Conservation (phyloP, 2,329 filamentous ascomycete species). For the Epichloe sibirici region DNA sequence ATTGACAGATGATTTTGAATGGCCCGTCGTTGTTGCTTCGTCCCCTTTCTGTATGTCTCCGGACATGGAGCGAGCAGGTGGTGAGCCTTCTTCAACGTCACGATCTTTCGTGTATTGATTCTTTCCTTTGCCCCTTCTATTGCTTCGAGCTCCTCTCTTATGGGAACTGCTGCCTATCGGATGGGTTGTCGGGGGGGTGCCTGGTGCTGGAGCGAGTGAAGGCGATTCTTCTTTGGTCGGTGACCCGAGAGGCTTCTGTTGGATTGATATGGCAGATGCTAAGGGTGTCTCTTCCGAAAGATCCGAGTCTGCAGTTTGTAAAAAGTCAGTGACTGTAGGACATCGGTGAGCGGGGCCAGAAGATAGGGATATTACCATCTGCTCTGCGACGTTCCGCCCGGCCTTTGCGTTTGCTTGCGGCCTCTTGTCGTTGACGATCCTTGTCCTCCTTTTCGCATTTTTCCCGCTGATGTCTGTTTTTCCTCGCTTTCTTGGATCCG, state of each 20-base stretch:
- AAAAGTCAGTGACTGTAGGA: not conserved
- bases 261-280: constrained; percentile 23
- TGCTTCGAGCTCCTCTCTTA: constrained; percentile 48
- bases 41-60: constrained; percentile 32
- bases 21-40: constrained; percentile 18
- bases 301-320: constrained; percentile 47
- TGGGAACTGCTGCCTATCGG: constrained; percentile 34
- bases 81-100: constrained; percentile 46
- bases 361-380: constrained; percentile 48
- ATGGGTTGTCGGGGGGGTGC: constrained; percentile 32
- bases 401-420: constrained; percentile 68
- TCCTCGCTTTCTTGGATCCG: constrained; percentile 48
- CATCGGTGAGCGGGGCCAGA: not conserved
- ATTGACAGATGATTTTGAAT: constrained; percentile 23
- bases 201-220: constrained; percentile 19
- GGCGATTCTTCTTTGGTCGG: constrained; percentile 18
- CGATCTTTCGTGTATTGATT: constrained; percentile 77
- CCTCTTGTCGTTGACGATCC: constrained; percentile 61
- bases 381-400: constrained; percentile 68
- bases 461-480: constrained; percentile 47
- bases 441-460: constrained; percentile 60
- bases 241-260: constrained; percentile 19
- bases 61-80: constrained; percentile 43
- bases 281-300: constrained; percentile 54
- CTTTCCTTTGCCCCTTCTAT: constrained; percentile 57